phyloP scores from a whole-genome alignment of 2,329 filamentous ascomycete species.

The Aaosphaeria pasadenensis region DNA sequence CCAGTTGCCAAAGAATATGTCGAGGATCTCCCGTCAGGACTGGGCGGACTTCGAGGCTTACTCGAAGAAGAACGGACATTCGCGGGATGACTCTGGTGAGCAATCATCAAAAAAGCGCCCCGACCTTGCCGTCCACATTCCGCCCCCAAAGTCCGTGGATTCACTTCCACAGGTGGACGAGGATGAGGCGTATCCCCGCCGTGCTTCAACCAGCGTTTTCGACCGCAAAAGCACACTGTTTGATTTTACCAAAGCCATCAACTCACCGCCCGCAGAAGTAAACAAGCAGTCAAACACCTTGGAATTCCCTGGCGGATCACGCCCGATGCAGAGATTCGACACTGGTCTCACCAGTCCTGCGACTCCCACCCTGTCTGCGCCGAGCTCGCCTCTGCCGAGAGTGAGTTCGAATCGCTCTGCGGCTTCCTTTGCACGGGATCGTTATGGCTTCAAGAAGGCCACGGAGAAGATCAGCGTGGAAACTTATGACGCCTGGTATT shows the following conservation, averaged over 20 bases:
- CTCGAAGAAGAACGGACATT: constrained; percentile 4
- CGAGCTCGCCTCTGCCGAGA: neutral
- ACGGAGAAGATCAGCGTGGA: constrained; percentile 73
- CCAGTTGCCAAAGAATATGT: constrained; percentile 23
- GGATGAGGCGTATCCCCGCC: constrained; percentile 31
- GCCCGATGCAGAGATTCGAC: neutral
- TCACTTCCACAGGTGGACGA: constrained; percentile 32
- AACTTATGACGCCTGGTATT: constrained; percentile 81
- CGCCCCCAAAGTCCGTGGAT: constrained; percentile 21
- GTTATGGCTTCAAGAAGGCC: constrained; percentile 89
- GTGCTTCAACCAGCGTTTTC: constrained; percentile 33
- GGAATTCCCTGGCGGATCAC: constrained; percentile 3
- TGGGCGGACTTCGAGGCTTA: constrained; percentile 34
- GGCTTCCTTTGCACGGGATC: constrained; percentile 58
- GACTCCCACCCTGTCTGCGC: neutral
- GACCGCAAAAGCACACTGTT: constrained; percentile 30
- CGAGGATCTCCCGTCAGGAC: constrained; percentile 32
- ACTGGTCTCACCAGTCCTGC: neutral
- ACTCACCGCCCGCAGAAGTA: constrained; percentile 2
- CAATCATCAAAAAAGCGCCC: constrained; percentile 8
- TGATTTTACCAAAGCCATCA: constrained; percentile 12
- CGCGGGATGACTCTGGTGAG: neutral
- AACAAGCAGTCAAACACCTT: constrained; percentile 12
- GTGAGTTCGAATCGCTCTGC: constrained; percentile 10
- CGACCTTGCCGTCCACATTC: constrained; percentile 9